Evolutionary conservation across 1,139 yeast genomes (phyloP).

Genomic region (Zygoascus hellenicus): DNA sequence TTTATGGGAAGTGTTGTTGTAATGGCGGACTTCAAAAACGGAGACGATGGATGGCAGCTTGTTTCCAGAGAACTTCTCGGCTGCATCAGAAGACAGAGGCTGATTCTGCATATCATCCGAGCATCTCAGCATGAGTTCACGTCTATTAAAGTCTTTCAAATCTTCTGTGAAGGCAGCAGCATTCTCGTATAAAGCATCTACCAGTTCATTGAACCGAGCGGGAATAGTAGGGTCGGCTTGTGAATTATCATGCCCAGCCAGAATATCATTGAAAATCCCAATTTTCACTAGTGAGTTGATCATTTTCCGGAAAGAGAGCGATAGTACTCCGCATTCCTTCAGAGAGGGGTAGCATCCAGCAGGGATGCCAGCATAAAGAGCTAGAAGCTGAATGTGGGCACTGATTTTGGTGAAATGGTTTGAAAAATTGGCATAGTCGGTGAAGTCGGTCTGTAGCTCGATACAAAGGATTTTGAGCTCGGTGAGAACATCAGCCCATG

Average conservation of each 20-base stretch:
- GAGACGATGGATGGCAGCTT: slow-evolving; percentile 8
- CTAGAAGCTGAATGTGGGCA: slow-evolving; percentile 23
- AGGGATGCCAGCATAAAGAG: slow-evolving; percentile 27
- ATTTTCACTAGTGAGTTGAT: slow-evolving; percentile 21
- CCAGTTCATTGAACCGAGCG: not conserved
- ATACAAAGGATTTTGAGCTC: slow-evolving; percentile 8
- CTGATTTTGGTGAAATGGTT: slow-evolving; percentile 19
- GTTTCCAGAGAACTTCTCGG: not conserved
- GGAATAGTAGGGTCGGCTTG: not conserved
- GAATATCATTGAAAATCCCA: slow-evolving; percentile 12
- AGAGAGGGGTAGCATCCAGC: slow-evolving; percentile 27
- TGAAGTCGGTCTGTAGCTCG: slow-evolving; percentile 6
- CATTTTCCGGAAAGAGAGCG: slow-evolving; percentile 24
- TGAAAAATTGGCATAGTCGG: slow-evolving; percentile 10
- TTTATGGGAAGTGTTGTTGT: slow-evolving; percentile 23
- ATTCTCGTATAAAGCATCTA: not conserved
- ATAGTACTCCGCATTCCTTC: slow-evolving; percentile 21
- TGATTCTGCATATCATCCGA: not conserved
- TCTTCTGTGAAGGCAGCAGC: slow-evolving; percentile 1
- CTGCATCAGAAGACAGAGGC: not conserved
- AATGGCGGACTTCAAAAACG: slow-evolving; percentile 23
- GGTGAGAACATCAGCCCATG: slow-evolving; percentile 15
- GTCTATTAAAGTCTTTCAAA: slow-evolving; percentile 6
- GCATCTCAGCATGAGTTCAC: not conserved
- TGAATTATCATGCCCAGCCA: not conserved